Evolutionary conservation across 2,329 filamentous ascomycete species (phyloP), one percentile per base, ranked within the genome.

Genomic region (Penicillium sp.): DNA sequence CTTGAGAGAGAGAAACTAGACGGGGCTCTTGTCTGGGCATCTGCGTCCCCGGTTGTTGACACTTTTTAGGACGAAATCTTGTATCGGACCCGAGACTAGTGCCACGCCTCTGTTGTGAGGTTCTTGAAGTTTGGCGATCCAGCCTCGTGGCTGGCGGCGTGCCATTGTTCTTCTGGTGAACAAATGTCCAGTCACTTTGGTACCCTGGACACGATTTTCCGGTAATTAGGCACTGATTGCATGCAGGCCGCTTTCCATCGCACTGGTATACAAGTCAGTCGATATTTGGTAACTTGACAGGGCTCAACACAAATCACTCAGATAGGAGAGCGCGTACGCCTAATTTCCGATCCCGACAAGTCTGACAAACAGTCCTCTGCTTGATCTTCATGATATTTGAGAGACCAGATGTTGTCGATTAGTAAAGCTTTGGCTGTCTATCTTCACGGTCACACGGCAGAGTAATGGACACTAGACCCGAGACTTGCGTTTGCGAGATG

Each of bases 151-250:
- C 18, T 18, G 18, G 18, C 18, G 3, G 18, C 18, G 18, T 32
- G 27, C 4, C 4, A 5, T 32, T 32, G 7, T 32, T 9, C 7
- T 37, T 37, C 3, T 24, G 35, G 35, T 1, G 2, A 13, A 63
- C 49, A 47, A 63, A 63, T 11, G 48, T 53, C 53, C 53, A 56
- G 8, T 52, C 48, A 1, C 45, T 45, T 29, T 46, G 46, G 36
- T 64, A 65, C 9, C 62, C 62, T 9, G 46, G 51, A 38, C 62
- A 65, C 9, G 48, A 28, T 29, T 54, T 51, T 13, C 59, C 52
- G 5, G 54, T 58, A 13, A 55, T 39, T 12, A 48, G 24, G 43
- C 61, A 63, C 43, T 64, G 62, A 24, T 49, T 54, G 43, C 62
- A 64, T 26, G 27, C 50, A 3, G 62, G 62, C 9, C 39, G 52